phyloP scores from a whole-genome alignment of 176 grass and related monocot genomes.

The Aegilops tauschii region DNA sequence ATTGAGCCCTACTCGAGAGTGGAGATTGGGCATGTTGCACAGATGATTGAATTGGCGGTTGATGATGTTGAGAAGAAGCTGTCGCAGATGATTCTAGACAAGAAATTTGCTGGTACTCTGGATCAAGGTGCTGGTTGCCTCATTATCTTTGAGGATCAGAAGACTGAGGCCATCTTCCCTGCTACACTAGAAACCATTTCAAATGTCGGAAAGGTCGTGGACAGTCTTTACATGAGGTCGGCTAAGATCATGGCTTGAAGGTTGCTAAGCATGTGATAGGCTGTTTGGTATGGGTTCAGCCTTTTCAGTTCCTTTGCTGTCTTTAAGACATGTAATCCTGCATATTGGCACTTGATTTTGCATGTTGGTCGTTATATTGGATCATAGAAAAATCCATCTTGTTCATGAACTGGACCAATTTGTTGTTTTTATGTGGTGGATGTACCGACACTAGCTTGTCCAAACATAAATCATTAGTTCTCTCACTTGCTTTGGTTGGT shows the following conservation, averaged over 20 bases:
- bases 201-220: conserved; percentile 70
- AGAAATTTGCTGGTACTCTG: conserved; percentile 78
- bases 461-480: background rate
- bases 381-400: background rate
- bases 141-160: conserved; percentile 68
- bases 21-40: conserved; percentile 61
- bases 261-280: background rate
- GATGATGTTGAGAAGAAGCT: conserved; percentile 76
- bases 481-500: background rate
- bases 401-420: background rate
- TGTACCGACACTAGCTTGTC: background rate
- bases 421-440: conserved; percentile 7
- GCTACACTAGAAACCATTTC: conserved; percentile 65
- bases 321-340: conserved; percentile 18
- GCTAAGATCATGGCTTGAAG: conserved; percentile 65
- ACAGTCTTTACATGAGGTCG: conserved; percentile 74
- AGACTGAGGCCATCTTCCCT: conserved; percentile 64
- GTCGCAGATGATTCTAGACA: conserved; percentile 80
- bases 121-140: conserved; percentile 80
- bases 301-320: conserved; percentile 8
- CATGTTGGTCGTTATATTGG: background rate
- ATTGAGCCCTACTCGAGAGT: conserved; percentile 69
- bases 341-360: conserved; percentile 14
- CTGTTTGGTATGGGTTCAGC: background rate
- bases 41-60: conserved; percentile 62